A percentile compares a stretch with the other conserved stretches of the same genome.
These are phyloP conservation scores for Vaccinium macrocarpon DNA, from an alignment of 148 eudicot genomes.

Conservation along the genomic window DNA sequence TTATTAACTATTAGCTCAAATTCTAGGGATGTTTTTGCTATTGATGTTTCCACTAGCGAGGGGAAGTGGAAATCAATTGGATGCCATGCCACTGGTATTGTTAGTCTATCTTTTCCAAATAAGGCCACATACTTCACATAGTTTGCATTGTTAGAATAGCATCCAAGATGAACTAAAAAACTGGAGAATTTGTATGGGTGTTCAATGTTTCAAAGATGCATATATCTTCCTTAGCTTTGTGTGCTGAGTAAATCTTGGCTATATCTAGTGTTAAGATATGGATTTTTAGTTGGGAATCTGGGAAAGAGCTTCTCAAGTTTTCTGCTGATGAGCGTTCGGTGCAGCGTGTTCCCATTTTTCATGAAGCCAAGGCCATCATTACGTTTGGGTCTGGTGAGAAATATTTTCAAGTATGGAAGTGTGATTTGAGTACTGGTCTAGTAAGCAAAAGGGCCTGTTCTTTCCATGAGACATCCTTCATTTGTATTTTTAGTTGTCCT, in stretches of 20 bases:
- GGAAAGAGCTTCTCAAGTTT: slow-evolving; percentile 35
- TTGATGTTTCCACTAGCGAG: slow-evolving; percentile 25
- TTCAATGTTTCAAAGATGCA: slow-evolving; percentile 30
- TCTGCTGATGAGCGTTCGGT: slow-evolving; percentile 25
- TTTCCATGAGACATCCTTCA: slow-evolving; percentile 30
- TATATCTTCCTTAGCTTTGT: slow-evolving; percentile 23
- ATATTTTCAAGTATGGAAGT: slow-evolving; percentile 34
- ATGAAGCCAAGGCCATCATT: slow-evolving; percentile 27
- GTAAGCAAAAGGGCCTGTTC: slow-evolving; percentile 31
- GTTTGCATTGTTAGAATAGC: slow-evolving; percentile 28
- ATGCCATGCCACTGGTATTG: slow-evolving; percentile 28
- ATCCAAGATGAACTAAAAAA: slow-evolving; percentile 31
- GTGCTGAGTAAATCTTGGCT: slow-evolving; percentile 31
- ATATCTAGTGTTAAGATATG: slow-evolving; percentile 26
- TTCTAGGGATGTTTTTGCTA: slow-evolving; percentile 24
- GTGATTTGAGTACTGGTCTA: slow-evolving; percentile 16
- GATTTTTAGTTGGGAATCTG: slow-evolving; percentile 32
- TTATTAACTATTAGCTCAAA: slow-evolving; percentile 30
- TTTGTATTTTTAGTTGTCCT: slow-evolving; percentile 26
- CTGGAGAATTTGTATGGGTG: slow-evolving; percentile 30
- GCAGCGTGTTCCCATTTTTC: slow-evolving; percentile 21
- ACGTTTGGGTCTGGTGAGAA: slow-evolving; percentile 27
- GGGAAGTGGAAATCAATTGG: slow-evolving; percentile 27
- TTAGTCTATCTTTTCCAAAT: slow-evolving; percentile 31
- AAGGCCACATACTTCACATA: slow-evolving; percentile 25